These are phyloP conservation scores for Saccharomycopsis hybrid DNA, from an alignment of 1,139 yeast species.

Conservation along the genomic window DNA sequence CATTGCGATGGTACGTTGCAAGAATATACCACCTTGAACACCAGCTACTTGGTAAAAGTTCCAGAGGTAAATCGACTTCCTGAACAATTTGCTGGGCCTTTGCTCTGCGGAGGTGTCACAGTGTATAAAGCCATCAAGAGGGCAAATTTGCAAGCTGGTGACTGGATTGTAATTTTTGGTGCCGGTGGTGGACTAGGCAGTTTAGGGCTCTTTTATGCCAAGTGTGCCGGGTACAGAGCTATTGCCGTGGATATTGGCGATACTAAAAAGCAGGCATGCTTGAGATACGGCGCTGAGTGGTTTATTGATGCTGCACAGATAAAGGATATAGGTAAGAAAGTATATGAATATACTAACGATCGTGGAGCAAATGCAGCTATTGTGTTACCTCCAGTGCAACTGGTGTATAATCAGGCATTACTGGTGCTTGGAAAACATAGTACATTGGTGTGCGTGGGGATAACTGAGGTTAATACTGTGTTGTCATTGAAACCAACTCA, in stretches of 20 bases:
- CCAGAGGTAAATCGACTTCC: constrained; percentile 54
- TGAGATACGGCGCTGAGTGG: constrained; percentile 50
- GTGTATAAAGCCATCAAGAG: constrained; percentile 64
- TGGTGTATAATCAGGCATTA: constrained; percentile 5
- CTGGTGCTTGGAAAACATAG: constrained; percentile 8
- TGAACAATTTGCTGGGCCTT: constrained; percentile 45
- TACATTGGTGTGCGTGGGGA: constrained; percentile 10
- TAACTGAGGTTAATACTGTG: constrained; percentile 1
- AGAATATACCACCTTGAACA: constrained; percentile 61
- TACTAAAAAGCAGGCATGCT: constrained; percentile 46
- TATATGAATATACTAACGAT: constrained; percentile 7
- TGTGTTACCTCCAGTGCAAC: constrained; percentile 10
- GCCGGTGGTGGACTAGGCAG: constrained; percentile 68
- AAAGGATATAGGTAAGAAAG: constrained; percentile 36
- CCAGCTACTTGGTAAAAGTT: constrained; percentile 57
- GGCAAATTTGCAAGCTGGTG: constrained; percentile 48
- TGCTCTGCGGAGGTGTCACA: constrained; percentile 64
- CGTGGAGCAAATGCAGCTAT: constrained; percentile 16
- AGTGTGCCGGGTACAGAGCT: constrained; percentile 59
- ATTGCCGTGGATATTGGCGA: constrained; percentile 59
- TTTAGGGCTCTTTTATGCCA: constrained; percentile 56
- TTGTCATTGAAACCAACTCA: constrained; percentile 4
- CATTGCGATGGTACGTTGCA: constrained; percentile 67
- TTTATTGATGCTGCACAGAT: constrained; percentile 48
- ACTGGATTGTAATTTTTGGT: constrained; percentile 61